Evolutionary conservation across 164 flowering plant species (phyloP).

Genomic region (Aristolochia fimbriata): DNA sequence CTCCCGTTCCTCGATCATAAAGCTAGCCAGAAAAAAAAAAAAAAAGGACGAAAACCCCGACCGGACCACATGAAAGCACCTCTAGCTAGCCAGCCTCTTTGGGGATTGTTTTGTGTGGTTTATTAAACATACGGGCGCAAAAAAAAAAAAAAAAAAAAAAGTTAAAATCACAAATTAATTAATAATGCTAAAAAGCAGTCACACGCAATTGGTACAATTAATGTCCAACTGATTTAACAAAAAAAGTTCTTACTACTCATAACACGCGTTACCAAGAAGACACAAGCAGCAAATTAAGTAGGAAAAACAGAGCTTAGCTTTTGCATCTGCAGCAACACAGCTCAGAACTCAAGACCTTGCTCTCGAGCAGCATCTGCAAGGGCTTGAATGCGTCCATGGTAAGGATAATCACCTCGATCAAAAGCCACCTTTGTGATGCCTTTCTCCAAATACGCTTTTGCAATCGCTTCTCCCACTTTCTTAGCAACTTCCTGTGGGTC

Average conservation of each 20-base stretch:
- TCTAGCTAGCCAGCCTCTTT: no score
- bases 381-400: conserved; percentile 91
- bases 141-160: no score
- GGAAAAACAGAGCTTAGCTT: not conserved
- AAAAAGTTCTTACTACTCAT: not conserved
- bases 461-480: conserved; percentile 79
- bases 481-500: conserved; percentile 76
- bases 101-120: no score
- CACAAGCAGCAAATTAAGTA: not conserved
- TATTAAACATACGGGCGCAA: no score
- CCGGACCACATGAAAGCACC: no score
- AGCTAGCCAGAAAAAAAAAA: no score
- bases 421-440: conserved; percentile 85
- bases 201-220: no score
- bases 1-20: no score
- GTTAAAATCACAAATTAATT: no score
- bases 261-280: not conserved
- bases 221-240: no score
- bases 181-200: no score
- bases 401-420: conserved; percentile 90
- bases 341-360: conserved; percentile 80
- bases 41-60: no score
- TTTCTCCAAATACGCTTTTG: conserved; percentile 82
- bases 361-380: conserved; percentile 91
- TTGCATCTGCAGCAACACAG: not conserved